These are phyloP conservation scores for Suillus placidus DNA, from an alignment of 768 basidiomycete genomes.

Conservation along the genomic window DNA sequence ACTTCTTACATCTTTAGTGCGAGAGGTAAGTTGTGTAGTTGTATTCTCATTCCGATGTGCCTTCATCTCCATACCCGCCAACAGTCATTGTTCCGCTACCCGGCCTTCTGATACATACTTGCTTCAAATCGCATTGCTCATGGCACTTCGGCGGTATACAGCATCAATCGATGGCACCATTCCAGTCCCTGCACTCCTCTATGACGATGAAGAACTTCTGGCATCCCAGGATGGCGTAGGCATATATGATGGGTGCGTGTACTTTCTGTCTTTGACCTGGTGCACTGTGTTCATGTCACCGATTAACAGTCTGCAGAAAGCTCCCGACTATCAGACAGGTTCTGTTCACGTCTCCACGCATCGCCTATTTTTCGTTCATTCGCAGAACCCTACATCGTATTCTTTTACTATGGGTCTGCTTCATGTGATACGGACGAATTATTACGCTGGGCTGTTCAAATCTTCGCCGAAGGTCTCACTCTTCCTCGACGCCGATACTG, in stretches of 20 bases:
- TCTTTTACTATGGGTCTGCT: conserved; percentile 74
- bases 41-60: background rate
- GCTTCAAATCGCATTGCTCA: conserved; percentile 23
- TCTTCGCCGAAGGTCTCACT: conserved; percentile 90
- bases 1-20: conserved; percentile 1
- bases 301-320: conserved; percentile 72
- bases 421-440: conserved; percentile 73
- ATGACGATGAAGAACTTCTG: conserved; percentile 77
- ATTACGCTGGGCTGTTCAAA: conserved; percentile 88
- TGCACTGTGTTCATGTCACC: conserved; percentile 18
- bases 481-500: conserved; percentile 47
- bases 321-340: conserved; percentile 77
- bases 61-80: background rate
- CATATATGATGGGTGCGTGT: conserved; percentile 86
- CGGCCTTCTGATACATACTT: background rate
- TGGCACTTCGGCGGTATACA: conserved; percentile 61
- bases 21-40: background rate
- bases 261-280: conserved; percentile 10
- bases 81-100: background rate
- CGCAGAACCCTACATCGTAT: conserved; percentile 44
- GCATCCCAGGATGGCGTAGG: conserved; percentile 80
- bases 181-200: conserved; percentile 74
- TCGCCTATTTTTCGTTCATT: conserved; percentile 81
- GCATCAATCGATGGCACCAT: conserved; percentile 72
- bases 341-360: conserved; percentile 76